Percentiles rank a stretch among this genome's conserved stretches.
Evolutionary conservation across 73 alveolate genomes (phyloP).

Genomic region (Stentor roeselii): DNA sequence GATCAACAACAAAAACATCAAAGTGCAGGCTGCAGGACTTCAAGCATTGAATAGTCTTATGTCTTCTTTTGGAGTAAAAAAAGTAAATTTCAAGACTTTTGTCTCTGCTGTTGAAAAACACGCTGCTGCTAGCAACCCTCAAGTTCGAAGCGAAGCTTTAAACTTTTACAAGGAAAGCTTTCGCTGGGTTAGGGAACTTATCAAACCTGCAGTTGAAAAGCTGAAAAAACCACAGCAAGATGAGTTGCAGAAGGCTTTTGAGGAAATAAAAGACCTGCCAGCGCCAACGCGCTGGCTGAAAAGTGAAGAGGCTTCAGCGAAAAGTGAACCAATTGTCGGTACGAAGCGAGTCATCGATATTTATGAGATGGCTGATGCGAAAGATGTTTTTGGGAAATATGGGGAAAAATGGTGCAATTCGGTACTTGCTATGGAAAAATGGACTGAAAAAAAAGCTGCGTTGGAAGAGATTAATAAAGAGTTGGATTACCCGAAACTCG

Average conservation of each 20-base stretch:
- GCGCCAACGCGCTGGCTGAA: slow-evolving; percentile 38
- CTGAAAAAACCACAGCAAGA: slow-evolving; percentile 62
- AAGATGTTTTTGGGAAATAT: slow-evolving; percentile 55
- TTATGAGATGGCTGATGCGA: slow-evolving; percentile 71
- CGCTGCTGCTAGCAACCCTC: slow-evolving; percentile 52
- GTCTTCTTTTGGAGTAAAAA: slow-evolving; percentile 60
- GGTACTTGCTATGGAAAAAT: slow-evolving; percentile 55
- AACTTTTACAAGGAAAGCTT: slow-evolving; percentile 67
- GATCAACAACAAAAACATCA: slow-evolving; percentile 50
- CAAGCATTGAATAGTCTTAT: slow-evolving; percentile 42
- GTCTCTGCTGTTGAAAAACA: slow-evolving; percentile 46
- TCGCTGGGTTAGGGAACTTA: slow-evolving; percentile 72
- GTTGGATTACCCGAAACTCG: slow-evolving; percentile 31
- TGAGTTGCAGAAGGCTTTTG: slow-evolving; percentile 45
- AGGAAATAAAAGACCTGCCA: slow-evolving; percentile 39
- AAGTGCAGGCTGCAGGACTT: slow-evolving; percentile 55
- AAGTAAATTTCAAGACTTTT: slow-evolving; percentile 56
- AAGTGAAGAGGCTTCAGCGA: slow-evolving; percentile 40
- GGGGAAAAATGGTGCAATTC: slow-evolving; percentile 70
- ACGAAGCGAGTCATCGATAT: slow-evolving; percentile 52
- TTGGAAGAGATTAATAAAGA: slow-evolving; percentile 53
- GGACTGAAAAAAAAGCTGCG: slow-evolving; percentile 73
- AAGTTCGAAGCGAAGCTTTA: slow-evolving; percentile 61
- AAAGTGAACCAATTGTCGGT: slow-evolving; percentile 43
- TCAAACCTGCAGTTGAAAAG: slow-evolving; percentile 45